Evolutionary conservation across 2,329 filamentous ascomycete species (phyloP).

Genomic region (Cladosporium sp.): DNA sequence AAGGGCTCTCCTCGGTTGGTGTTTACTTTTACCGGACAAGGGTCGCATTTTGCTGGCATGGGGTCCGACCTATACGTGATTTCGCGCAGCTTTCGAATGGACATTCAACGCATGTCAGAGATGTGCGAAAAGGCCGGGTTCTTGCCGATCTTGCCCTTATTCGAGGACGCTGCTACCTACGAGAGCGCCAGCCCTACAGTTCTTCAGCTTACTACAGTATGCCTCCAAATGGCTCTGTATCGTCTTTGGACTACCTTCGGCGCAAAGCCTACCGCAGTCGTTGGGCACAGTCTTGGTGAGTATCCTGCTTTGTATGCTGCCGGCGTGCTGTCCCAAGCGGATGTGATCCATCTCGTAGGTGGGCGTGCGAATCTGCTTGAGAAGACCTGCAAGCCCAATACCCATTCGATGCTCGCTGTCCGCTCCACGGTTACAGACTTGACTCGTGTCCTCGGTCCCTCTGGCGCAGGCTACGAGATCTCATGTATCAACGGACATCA

Average conservation of each 20-base stretch:
- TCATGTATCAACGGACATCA: constrained; percentile 76
- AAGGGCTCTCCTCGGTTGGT: constrained; percentile 53
- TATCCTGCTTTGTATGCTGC: constrained; percentile 72
- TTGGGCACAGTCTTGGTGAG: constrained; percentile 66
- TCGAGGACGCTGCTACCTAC: constrained; percentile 51
- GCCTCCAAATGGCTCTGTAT: constrained; percentile 53
- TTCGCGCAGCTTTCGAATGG: constrained; percentile 48
- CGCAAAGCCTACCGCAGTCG: constrained; percentile 54
- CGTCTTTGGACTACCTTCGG: constrained; percentile 55
- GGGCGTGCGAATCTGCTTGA: constrained; percentile 65
- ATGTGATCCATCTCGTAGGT: constrained; percentile 72
- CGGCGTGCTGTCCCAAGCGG: constrained; percentile 69
- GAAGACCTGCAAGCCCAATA: constrained; percentile 65
- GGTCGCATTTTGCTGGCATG: constrained; percentile 54
- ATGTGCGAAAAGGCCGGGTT: constrained; percentile 47
- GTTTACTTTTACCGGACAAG: constrained; percentile 55
- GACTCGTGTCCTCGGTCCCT: constrained; percentile 50
- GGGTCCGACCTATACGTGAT: constrained; percentile 53
- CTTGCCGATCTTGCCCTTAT: constrained; percentile 51
- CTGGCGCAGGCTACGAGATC: constrained; percentile 50
- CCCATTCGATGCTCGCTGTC: constrained; percentile 66
- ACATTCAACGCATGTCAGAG: constrained; percentile 50
- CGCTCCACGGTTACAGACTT: constrained; percentile 54
- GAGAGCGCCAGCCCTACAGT: constrained; percentile 51
- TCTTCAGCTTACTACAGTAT: constrained; percentile 54